Evolutionary conservation across 2,329 filamentous ascomycete species (phyloP).

Genomic region (Paradendryphiella salina): DNA sequence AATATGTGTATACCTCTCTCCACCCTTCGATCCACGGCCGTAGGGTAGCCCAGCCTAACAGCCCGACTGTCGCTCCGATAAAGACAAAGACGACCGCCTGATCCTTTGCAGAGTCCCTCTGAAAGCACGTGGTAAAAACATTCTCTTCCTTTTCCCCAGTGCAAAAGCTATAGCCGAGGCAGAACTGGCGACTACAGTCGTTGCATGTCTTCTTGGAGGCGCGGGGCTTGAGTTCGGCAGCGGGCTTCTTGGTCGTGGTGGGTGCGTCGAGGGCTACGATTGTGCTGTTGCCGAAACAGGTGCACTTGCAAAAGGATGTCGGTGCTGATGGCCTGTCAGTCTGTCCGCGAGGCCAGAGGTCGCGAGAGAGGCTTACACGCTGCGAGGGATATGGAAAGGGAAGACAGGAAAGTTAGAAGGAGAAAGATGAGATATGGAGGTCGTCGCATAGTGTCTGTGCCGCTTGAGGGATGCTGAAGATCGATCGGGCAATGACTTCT

Average conservation of each 20-base stretch:
- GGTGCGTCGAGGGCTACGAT: slow-evolving; percentile 65
- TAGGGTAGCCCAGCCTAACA: slow-evolving; percentile 63
- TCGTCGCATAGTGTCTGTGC: slow-evolving; percentile 26
- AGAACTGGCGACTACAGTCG: slow-evolving; percentile 70
- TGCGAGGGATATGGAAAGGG: slow-evolving; percentile 49
- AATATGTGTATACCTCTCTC: slow-evolving; percentile 52
- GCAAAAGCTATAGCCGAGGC: slow-evolving; percentile 64
- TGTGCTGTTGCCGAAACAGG: slow-evolving; percentile 68
- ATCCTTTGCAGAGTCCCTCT: slow-evolving; percentile 69
- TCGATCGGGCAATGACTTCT: neutral
- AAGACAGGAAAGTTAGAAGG: slow-evolving; percentile 36
- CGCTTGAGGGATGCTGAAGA: neutral
- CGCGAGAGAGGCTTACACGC: slow-evolving; percentile 45
- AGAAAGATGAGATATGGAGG: slow-evolving; percentile 29
- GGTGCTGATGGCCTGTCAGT: slow-evolving; percentile 45
- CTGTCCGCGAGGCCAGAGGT: neutral
- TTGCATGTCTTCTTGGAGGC: slow-evolving; percentile 58
- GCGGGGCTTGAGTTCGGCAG: slow-evolving; percentile 23
- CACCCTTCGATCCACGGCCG: slow-evolving; percentile 63
- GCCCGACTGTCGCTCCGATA: slow-evolving; percentile 63
- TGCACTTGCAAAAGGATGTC: slow-evolving; percentile 73
- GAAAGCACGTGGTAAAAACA: slow-evolving; percentile 68
- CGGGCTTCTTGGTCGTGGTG: slow-evolving; percentile 30
- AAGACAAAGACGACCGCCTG: slow-evolving; percentile 68
- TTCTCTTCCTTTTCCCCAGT: slow-evolving; percentile 65